Percentiles rank a stretch among this genome's conserved stretches.
These are phyloP conservation scores for Neopestalotiopsis sp. DNA, from an alignment of 2,329 filamentous ascomycete species.

Conservation along the genomic window DNA sequence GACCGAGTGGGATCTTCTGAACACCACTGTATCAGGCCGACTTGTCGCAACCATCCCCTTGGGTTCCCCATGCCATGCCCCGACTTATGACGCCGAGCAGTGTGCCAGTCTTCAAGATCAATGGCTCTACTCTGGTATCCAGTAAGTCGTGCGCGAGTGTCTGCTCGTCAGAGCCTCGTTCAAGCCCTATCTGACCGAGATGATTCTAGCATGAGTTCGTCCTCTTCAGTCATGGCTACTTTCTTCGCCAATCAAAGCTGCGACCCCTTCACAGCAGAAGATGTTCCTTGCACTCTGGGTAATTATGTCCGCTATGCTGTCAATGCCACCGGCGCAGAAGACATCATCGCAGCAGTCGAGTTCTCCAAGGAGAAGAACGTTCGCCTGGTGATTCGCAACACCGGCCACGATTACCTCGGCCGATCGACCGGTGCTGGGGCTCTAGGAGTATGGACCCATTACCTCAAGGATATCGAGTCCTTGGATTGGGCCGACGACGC, in stretches of 20 bases:
- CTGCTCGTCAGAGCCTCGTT: rapidly evolving
- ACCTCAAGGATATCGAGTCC: constrained; percentile 47
- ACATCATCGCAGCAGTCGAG: constrained; percentile 16
- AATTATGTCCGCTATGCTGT: constrained; percentile 22
- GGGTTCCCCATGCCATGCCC: constrained; percentile 51
- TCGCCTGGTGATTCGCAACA: constrained; percentile 54
- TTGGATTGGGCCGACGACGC: constrained; percentile 30
- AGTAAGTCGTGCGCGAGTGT: constrained; percentile 26
- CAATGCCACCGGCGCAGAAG: constrained; percentile 16
- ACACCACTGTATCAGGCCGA: constrained; percentile 49
- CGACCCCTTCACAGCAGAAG: constrained; percentile 19
- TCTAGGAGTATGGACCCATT: constrained; percentile 53
- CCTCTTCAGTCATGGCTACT: constrained; percentile 22
- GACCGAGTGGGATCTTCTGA: constrained; percentile 39
- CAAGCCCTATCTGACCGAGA: not conserved
- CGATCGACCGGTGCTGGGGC: constrained; percentile 58
- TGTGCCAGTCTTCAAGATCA: constrained; percentile 41
- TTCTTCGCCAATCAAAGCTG: constrained; percentile 24
- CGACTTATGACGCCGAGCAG: constrained; percentile 40
- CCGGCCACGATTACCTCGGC: constrained; percentile 57
- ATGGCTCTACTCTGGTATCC: constrained; percentile 30
- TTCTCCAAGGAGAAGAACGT: constrained; percentile 44
- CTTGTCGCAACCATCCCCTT: constrained; percentile 53
- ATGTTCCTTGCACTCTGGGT: constrained; percentile 16
- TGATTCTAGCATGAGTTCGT: constrained; percentile 18